Evolutionary conservation across 2,329 filamentous ascomycete species (phyloP), one percentile per base, ranked within the genome.

Genomic region (Fusarium sp.): DNA sequence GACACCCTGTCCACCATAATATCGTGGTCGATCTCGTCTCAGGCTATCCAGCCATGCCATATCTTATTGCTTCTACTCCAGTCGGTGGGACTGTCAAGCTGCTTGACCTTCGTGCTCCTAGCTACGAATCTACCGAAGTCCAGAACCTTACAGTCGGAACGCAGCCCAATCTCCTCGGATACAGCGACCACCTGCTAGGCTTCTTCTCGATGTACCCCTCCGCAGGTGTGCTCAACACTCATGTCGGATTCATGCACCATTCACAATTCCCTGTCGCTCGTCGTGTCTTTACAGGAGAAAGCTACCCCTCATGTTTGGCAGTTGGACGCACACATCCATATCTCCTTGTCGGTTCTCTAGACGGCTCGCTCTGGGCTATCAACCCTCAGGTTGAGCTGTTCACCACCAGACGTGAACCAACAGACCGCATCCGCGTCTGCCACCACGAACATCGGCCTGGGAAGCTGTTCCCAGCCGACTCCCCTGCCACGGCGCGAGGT

Each of bases 11-110:
- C n/a, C 86, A 89, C 70, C 82, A 83, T 62, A 86, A 82, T 49
- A 77, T 82, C 54, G 79, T 89, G 6, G 80, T 88, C 62, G 85
- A 88, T 69, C 81, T 89, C 33, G 81, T 81, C 59, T 85, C 85
- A 0, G 85, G 82, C 20, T 88, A 86, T 65, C 87, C 87, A 6
- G 85, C 86, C 2, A 79, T 85, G 57, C 86, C 87, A 0, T 86
- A 85, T 65, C 73, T 88, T 10, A 78, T 89, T n/a, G 83, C 84
- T 8, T 86, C 86, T 2, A 80, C 82, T 6, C 86, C 87, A 0
- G 79, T 88, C 15, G 85, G 85, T 20, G 87, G 87, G 54, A 81
- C 83, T 23, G 77, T 83, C 23, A 85, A 84, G 23, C 74, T 89
- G 11, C 79, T 86, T 7, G 86, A 89, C 73, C 77, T 89, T 11